Conservation (phyloP, 257 asterid genomes). For the Salvia rosmarinus region DNA sequence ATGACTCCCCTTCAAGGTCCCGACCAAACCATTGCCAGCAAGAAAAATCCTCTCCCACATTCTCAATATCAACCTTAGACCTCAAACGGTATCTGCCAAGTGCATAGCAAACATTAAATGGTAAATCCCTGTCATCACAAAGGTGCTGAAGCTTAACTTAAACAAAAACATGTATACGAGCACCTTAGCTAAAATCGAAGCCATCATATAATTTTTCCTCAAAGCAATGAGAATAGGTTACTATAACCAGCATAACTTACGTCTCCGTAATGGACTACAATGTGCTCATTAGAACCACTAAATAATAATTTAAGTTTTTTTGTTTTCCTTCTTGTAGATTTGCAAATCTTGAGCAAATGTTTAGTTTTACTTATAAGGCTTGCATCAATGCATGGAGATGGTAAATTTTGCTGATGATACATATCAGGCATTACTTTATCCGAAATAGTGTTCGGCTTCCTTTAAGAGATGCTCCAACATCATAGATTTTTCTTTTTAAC, state of each 20-base stretch:
- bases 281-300: too few relatives aligned
- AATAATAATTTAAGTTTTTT: too few relatives aligned
- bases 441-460: too few relatives aligned
- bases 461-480: too few relatives aligned
- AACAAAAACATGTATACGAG: neutral
- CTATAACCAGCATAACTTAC: neutral
- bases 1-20: conserved; percentile 41
- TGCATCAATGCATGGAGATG: too few relatives aligned
- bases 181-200: neutral
- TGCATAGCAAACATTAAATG: conserved; percentile 14
- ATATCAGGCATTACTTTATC: too few relatives aligned
- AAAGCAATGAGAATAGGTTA: neutral
- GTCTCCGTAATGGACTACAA: too few relatives aligned
- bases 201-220: neutral
- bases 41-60: conserved; percentile 56
- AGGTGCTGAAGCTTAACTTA: conserved; percentile 14
- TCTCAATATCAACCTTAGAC: conserved; percentile 88
- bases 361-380: too few relatives aligned
- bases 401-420: too few relatives aligned
- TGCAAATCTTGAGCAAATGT: too few relatives aligned
- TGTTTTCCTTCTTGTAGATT: too few relatives aligned
- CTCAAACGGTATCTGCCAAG: conserved; percentile 74
- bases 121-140: conserved; percentile 1
- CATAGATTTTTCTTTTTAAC: too few relatives aligned
- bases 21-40: conserved; percentile 94